These are phyloP conservation scores for Rubia yunnanensis DNA, from an alignment of 257 asterid genomes.

Conservation along the genomic window DNA sequence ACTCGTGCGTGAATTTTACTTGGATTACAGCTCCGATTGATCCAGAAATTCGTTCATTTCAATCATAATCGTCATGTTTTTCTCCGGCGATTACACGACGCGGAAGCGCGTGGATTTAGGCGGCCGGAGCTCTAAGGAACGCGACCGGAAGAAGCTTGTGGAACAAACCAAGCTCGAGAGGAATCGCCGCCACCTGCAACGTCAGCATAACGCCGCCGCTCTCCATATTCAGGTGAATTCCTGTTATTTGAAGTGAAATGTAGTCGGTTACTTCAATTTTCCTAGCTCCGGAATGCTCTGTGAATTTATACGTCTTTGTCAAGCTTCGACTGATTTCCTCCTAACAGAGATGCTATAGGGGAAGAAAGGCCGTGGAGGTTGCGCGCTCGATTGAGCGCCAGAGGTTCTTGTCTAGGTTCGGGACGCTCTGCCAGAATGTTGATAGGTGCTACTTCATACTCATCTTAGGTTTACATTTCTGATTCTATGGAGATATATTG, in stretches of 20 bases:
- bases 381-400: constrained; percentile 75
- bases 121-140: constrained; percentile 94
- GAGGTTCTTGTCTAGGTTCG: constrained; percentile 55
- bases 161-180: constrained; percentile 87
- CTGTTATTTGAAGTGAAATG: background rate
- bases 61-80: constrained; percentile 39
- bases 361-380: constrained; percentile 69
- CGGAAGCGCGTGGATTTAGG: constrained; percentile 95
- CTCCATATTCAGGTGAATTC: constrained; percentile 55
- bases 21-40: background rate
- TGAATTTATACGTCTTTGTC: no score
- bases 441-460: constrained; percentile 41
- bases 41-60: background rate
- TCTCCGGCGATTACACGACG: constrained; percentile 81
- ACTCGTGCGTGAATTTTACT: no score
- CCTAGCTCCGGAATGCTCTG: no score
- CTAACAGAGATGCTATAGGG: constrained; percentile 89
- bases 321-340: constrained; percentile 27
- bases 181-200: constrained; percentile 57
- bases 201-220: constrained; percentile 85
- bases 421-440: constrained; percentile 53
- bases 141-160: constrained; percentile 84
- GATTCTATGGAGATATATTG: background rate
- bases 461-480: constrained; percentile 2
- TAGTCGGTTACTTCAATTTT: no score